phyloP scores from a whole-genome alignment of 768 basidiomycete genomes.

The Trametopsis cervina region DNA sequence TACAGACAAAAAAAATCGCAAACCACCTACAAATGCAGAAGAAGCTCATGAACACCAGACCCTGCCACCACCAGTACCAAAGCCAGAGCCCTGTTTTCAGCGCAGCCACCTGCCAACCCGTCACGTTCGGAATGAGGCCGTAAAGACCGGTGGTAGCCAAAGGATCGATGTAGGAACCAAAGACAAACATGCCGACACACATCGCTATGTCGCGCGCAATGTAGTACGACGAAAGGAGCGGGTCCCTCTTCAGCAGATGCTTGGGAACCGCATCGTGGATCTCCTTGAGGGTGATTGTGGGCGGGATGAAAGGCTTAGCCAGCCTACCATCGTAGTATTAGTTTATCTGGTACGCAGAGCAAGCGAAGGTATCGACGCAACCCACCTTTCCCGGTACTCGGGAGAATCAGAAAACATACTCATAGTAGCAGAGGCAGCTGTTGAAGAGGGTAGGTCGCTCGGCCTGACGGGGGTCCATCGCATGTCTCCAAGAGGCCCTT shows the following conservation, averaged over 20 bases:
- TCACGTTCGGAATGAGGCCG: slow-evolving; percentile 27
- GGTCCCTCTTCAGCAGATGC: slow-evolving; percentile 39
- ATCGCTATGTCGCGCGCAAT: slow-evolving; percentile 39
- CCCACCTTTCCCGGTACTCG: slow-evolving; percentile 20
- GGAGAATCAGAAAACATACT: slow-evolving; percentile 4
- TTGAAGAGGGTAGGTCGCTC: too few species aligned
- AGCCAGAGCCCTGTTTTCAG: slow-evolving; percentile 35
- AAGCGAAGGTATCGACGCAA: neutral
- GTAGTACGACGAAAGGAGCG: slow-evolving; percentile 34
- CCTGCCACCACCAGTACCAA: slow-evolving; percentile 44
- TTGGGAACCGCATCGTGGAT: slow-evolving; percentile 51
- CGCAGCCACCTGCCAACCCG: slow-evolving; percentile 24
- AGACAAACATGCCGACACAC: slow-evolving; percentile 34
- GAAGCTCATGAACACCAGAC: slow-evolving; percentile 43
- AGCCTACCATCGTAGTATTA: slow-evolving; percentile 31
- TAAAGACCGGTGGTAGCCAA: slow-evolving; percentile 33
- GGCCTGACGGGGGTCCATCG: too few species aligned
- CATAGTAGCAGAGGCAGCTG: too few species aligned
- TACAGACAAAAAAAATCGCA: slow-evolving; percentile 2
- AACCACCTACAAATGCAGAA: slow-evolving; percentile 41
- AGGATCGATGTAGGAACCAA: slow-evolving; percentile 37
- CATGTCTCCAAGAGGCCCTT: too few species aligned
- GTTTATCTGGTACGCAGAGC: neutral
- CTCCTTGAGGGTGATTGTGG: slow-evolving; percentile 42
- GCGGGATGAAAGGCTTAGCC: slow-evolving; percentile 40